phyloP scores from a whole-genome alignment of 768 basidiomycete genomes.

The Boletus subparvulus region DNA sequence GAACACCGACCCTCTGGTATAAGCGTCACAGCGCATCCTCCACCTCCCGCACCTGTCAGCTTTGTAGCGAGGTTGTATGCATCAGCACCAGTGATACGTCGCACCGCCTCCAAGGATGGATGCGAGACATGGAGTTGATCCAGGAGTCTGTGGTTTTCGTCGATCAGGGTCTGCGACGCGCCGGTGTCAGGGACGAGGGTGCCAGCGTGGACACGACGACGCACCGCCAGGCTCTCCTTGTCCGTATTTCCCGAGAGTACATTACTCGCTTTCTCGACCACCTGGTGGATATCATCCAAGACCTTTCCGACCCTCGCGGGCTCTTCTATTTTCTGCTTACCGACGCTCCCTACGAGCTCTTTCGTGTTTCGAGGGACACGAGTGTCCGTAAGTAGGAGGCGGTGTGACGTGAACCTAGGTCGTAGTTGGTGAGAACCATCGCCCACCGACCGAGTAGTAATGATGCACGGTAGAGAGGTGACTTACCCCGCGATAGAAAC shows the following conservation, averaged over 20 bases:
- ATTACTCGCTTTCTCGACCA: constrained; percentile 79
- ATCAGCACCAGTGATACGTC: constrained; percentile 57
- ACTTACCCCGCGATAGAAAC: constrained; percentile 81
- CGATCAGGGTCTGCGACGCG: constrained; percentile 65
- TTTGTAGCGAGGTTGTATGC: constrained; percentile 84
- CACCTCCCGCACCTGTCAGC: constrained; percentile 96
- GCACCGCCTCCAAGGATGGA: constrained; percentile 79
- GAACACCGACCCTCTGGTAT: constrained; percentile 80
- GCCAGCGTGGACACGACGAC: constrained; percentile 29
- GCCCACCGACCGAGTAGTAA: not conserved
- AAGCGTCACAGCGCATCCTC: constrained; percentile 95
- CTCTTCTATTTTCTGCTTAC: constrained; percentile 69
- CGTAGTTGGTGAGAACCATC: constrained; percentile 3
- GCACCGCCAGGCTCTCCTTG: constrained; percentile 47
- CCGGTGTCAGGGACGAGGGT: not conserved
- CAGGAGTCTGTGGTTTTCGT: constrained; percentile 87
- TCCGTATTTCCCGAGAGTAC: constrained; percentile 58
- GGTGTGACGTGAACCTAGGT: constrained; percentile 82
- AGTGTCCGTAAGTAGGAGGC: constrained; percentile 91
- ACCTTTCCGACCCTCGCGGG: constrained; percentile 82
- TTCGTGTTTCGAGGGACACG: constrained; percentile 94
- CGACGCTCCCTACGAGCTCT: constrained; percentile 88
- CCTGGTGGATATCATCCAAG: constrained; percentile 76
- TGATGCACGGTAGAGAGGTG: not conserved
- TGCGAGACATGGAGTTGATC: constrained; percentile 89